Evolutionary conservation across 805 yeast species (phyloP), one percentile per base, ranked within the genome.

Genomic region (Ogataea corticis): DNA sequence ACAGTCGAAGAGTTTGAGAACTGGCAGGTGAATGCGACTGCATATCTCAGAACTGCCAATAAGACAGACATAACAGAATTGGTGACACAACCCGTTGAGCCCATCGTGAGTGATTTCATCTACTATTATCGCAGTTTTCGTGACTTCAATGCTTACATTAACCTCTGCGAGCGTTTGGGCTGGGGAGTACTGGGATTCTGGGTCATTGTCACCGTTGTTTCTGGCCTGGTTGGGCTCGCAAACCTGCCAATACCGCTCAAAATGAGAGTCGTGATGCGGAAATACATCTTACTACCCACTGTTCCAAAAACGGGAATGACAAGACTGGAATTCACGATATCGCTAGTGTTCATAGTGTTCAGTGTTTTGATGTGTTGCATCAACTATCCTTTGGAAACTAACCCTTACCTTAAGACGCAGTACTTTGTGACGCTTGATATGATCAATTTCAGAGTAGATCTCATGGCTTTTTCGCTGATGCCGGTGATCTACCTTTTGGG

Each of bases 401-500:
- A 71, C 46, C 68, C 71, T 4, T 71, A 61, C 41, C 51, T 62
- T 17, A 54, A 56, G 0, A 58, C 57, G 19, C 58, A 64, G 48
- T 71, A 60, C 59, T 64, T 42, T 45, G 35, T 54, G 38, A 49
- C 50, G 6, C 32, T 61, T 18, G 71, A 64, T 36, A 46, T 71
- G 44, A 65, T 82, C 14, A 80, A 78, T 33, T 83, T 79, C 59
- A 70, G 87, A 62, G 65, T 78, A 5, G 84, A 77, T 38, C 44
- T 79, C 15, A 65, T 77, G 62, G 63, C 76, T 2, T 62, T 78
- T 31, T 78, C 76, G 42, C 46, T 80, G 39, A 70, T 82, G 46
- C 92, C 94, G 0, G 59, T 75, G 6, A 60, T 81, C 14, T 75
- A 79, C 48, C 65, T 85, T 45, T 83, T 86, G 62, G 87, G 88